Evolutionary conservation across 768 basidiomycete genomes (phyloP), one percentile per base, ranked within the genome.

Genomic region (Boletus subparvulus): DNA sequence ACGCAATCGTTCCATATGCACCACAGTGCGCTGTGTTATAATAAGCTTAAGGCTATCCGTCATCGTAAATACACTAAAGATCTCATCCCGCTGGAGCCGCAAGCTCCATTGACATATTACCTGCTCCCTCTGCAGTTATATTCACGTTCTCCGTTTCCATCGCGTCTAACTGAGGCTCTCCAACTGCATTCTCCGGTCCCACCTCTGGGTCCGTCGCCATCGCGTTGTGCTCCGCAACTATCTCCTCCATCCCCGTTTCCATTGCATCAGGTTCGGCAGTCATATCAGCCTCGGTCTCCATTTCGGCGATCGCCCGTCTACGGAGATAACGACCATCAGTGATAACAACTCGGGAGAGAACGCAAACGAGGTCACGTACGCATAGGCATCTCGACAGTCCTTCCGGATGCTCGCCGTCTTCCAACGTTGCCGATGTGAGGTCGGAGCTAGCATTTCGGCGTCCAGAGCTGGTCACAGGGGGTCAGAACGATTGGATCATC

Each of bases 331-430:
- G 4, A 0, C 9, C 24, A 16, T 61, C 55, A 49, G n/a, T 52
- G 46, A 32, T 11, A 7, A 19, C 35, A 48, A 54, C 4, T 13
- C 28, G 17, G 8, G 4, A 3, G 6, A 37, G 14, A 41, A 28
- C 21, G 35, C 24, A 19, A 42, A 24, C 21, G 28, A 36, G 14
- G n/a, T 13, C 14, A 77, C 85, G 47, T 62, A 87, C 88, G 76
- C 71, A 64, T 78, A 92, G 3, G 87, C 86, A 40, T 79, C 77
- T 24, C 83, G 78, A 63, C 86, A 86, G n/a, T 79, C 78, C 14
- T 78, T 75, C 47, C 82, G 78, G 19, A 80, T 74, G 35, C 71
- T 73, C 2, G 73, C 50, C 21, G 74, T 78, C 67, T 83, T 89
- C 81, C 86, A 90, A 54, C 78, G 78, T 67, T 90, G 85, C 56